Evolutionary conservation across 108 stramenopile species (phyloP), one percentile per base, ranked within the genome.

Genomic region (Fragilaria crotonensis): DNA sequence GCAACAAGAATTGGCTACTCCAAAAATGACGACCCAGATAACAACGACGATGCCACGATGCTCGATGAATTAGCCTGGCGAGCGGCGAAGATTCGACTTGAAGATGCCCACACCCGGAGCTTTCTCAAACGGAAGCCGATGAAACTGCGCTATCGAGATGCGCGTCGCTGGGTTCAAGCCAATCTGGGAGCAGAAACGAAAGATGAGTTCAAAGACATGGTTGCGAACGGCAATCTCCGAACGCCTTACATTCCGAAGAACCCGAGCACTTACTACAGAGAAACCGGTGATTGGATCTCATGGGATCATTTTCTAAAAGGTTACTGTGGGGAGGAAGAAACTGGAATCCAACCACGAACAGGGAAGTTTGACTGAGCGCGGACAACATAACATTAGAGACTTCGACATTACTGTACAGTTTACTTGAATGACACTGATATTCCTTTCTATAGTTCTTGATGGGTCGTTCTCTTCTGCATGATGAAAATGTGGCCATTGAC

Each of bases 401-500:
- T n/a, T n/a, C n/a, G n/a, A n/a, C n/a, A n/a, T n/a, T n/a, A n/a
- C n/a, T n/a, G n/a, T n/a, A n/a, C n/a, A n/a, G n/a, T n/a, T n/a
- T n/a, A n/a, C n/a, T n/a, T n/a, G n/a, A n/a, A n/a, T n/a, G n/a
- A n/a, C n/a, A n/a, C n/a, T n/a, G n/a, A n/a, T n/a, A n/a, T n/a
- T n/a, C n/a, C n/a, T n/a, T n/a, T n/a, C n/a, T 41, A 41, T 11
- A 41, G 36, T 14, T 48, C 48, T 4, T 53, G 17, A 53, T 22
- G 21, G 17, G 25, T 26, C 1, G 28, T 9, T 32, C 23, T 28
- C 57, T 80, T 85, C 55, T 56, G 57, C 72, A 87, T 56, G 3
- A 83, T 71, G 48, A 83, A 83, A 5, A 81, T 18, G 45, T 87
- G 81, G 0, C 85, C 85, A 11, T 71, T 67, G 22, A 87, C 85